A percentile compares a stretch with the other conserved stretches of the same genome.
These are phyloP conservation scores for Phaeotremella fagi DNA, from an alignment of 768 basidiomycete species.

Conservation along the genomic window DNA sequence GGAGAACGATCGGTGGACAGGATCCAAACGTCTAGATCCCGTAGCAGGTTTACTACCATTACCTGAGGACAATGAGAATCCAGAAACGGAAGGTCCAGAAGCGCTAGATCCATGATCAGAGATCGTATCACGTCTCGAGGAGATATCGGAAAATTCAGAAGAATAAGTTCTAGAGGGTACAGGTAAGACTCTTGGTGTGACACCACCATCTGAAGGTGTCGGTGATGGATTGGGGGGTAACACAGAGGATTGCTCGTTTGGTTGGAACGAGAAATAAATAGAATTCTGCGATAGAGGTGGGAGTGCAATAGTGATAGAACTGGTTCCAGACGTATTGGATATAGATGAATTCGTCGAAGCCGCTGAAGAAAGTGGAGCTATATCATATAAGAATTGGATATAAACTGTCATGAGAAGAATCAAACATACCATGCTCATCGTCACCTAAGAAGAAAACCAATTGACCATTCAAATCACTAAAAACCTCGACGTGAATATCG, in stretches of 20 bases:
- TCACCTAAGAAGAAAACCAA: constrained; percentile 35
- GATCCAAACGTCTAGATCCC: constrained; percentile 15
- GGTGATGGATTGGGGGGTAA: neutral
- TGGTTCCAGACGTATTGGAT: constrained; percentile 14
- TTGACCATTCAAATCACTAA: constrained; percentile 29
- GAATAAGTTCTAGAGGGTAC: constrained; percentile 19
- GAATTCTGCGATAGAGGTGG: constrained; percentile 13
- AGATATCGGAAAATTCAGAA: constrained; percentile 14
- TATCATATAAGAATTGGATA: too few species aligned
- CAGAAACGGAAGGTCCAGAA: neutral
- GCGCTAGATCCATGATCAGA: constrained; percentile 13
- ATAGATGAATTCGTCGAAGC: constrained; percentile 27
- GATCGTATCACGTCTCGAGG: constrained; percentile 8
- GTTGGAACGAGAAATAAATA: constrained; percentile 36
- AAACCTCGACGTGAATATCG: constrained; percentile 23
- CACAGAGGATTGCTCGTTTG: constrained; percentile 9
- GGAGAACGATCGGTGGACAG: constrained; percentile 33
- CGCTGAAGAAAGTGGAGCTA: constrained; percentile 7
- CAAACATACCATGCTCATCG: constrained; percentile 31
- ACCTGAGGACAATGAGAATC: constrained; percentile 14
- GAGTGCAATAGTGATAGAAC: constrained; percentile 15
- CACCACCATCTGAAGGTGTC: constrained; percentile 15
- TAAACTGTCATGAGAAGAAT: too few species aligned
- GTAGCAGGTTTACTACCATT: constrained; percentile 2
- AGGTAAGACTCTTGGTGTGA: constrained; percentile 32